Evolutionary conservation across 495 filamentous ascomycete genomes (phyloP), one percentile per base, ranked within the genome.

Genomic region (Xylaria telfairii): DNA sequence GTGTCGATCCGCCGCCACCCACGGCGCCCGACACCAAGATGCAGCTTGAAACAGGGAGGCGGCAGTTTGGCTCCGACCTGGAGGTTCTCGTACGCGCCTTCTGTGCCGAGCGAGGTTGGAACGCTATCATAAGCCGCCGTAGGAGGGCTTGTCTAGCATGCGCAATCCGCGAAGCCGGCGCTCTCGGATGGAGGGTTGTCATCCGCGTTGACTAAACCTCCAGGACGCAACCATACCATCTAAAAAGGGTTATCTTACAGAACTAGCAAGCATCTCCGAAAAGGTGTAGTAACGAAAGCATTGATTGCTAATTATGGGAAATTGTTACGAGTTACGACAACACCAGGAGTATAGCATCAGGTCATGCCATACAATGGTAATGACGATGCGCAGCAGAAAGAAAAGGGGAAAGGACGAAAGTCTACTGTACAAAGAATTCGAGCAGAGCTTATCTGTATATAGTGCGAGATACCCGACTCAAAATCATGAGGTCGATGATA

Each of bases 121-220:
- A 92, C 76, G 91, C 90, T 19, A 72, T 94, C 60, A 87, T 94
- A 69, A 90, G 90, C 61, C 81, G 91, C 37, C 84, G 84, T 54
- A 86, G 88, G 60, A 83, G 89, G 72, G 89, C 87, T 0, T 93
- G 92, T 75, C 71, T 93, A 44, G 83, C 85, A 10, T 93, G 92
- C 74, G 90, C 90, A 72, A 86, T 94, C 34, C 83, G 92, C 30
- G 91, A 94, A 79, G 91, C 90, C 0, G 86, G 86, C 13, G 91
- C 91, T 8, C 72, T 93, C 57, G 87, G 88, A 8, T 88, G 90
- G 80, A 86, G 84, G 56, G 86, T 92, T 21, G 83, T 94, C 46
- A 82, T 94, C 44, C 83, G 90, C 65, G 84, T 92, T 13, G 84
- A 87, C 21, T 88, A 75, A 79, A 26, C 21, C 15, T 2, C 26